Evolutionary conservation across 371 early-diverging fungal genomes (phyloP), one percentile per base, ranked within the genome.

Genomic region (Mucor mucedo): DNA sequence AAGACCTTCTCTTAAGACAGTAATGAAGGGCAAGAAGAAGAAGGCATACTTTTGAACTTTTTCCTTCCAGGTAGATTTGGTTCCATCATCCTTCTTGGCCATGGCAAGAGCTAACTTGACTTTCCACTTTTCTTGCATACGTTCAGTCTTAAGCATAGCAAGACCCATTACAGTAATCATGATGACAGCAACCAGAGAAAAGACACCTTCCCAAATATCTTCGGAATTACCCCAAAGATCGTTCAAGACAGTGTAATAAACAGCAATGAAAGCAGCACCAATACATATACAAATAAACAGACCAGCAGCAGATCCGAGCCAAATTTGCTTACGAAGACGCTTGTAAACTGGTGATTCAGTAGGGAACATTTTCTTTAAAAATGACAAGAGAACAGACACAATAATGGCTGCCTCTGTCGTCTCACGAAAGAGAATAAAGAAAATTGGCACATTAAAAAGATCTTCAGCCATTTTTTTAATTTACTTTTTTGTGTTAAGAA

Each of bases 351-450:
- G 70, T 6, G 63, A 58, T 58, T 85, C 81, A 42, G 70, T 60
- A 40, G 69, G 60, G 62, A 89, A 83, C 62, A 88, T 75, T 69
- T 84, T 87, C 47, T 71, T 71, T 65, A 91, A 64, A 71, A 93
- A 91, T 2, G 93, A 76, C 47, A 92, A 76, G 28, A 94, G 73
- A 48, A 94, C 91, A 16, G 92, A 89, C 54, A 94, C 78, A 62
- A 95, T 88, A 62, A 95, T 85, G 39, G 91, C 87, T 10, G 91
- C 91, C 66, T 79, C 79, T 11, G 71, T 68, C 7, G 93, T 89
- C 83, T 94, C 95, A 58, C 95, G 84, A 66, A 93, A 89, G 58
- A 94, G 66, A 55, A 94, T 90, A 66, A 95, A 92, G 77, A 91
- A 95, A 62, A 93, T 84, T 3, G 94, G 90, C 6, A 92, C 82